A percentile compares a stretch with the other conserved stretches of the same genome.
Conservation (phyloP, 164 flowering plant genomes). For the Liriodendron chinense region DNA sequence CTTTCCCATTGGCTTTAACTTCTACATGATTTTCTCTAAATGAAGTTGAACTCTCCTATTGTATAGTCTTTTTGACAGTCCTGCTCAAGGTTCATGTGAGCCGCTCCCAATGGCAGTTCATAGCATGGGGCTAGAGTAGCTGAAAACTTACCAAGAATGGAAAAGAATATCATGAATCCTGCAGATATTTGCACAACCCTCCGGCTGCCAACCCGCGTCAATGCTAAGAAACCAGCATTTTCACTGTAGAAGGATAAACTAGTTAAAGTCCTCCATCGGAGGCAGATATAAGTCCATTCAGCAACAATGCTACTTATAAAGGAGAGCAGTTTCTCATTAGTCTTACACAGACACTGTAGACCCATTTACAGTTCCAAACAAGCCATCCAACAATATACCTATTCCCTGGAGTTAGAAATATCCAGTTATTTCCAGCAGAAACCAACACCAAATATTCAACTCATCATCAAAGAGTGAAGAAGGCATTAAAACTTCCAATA, state of each 20-base stretch:
- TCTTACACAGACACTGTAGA: conserved; percentile 87
- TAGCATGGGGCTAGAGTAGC: not conserved
- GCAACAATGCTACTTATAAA: not conserved
- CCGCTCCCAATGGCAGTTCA: not conserved
- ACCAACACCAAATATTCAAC: not conserved
- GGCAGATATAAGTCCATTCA: not conserved
- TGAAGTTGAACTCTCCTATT: no score
- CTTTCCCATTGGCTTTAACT: no score
- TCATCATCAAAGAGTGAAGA: not conserved
- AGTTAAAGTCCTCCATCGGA: not conserved
- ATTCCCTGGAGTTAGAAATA: conserved; percentile 49
- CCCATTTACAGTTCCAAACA: conserved; percentile 85
- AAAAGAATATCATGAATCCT: conserved; percentile 97
- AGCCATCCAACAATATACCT: conserved; percentile 74
- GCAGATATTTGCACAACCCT: conserved; percentile 98
- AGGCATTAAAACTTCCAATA: conserved; percentile 16
- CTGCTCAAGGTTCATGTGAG: not conserved
- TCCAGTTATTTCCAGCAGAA: not conserved
- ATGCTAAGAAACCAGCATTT: conserved; percentile 88
- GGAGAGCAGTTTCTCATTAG: not conserved
- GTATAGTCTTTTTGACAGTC: not conserved
- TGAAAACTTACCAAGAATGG: conserved; percentile 68
- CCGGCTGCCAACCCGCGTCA: conserved; percentile 95
- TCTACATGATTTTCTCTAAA: no score
- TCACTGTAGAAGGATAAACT: conserved; percentile 47